These are phyloP conservation scores for Stenocarpella maydis DNA, from an alignment of 2,329 filamentous ascomycete genomes.

Conservation along the genomic window DNA sequence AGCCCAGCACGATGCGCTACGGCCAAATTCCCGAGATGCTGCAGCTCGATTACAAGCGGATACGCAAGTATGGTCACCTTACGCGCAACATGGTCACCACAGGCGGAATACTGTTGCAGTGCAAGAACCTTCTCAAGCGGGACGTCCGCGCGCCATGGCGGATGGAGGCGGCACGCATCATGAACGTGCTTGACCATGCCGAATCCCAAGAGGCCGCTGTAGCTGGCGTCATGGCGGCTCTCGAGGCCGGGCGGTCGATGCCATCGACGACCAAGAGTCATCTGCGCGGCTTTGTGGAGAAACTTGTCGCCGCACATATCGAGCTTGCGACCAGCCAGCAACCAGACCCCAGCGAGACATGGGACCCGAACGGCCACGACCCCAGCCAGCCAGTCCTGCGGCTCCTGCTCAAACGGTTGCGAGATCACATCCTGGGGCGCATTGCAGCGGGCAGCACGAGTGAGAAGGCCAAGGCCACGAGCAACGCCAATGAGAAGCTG, in stretches of 20 bases:
- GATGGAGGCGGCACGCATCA: slow-evolving; percentile 74
- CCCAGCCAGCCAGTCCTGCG: slow-evolving; percentile 67
- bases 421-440: slow-evolving; percentile 70
- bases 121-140: slow-evolving; percentile 84
- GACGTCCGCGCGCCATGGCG: slow-evolving; percentile 83
- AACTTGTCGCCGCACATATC: slow-evolving; percentile 60
- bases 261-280: slow-evolving; percentile 68
- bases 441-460: slow-evolving; percentile 71
- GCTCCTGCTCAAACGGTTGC: slow-evolving; percentile 72
- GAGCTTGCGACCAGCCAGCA: slow-evolving; percentile 43
- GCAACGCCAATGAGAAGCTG: slow-evolving; percentile 73
- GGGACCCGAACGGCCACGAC: slow-evolving; percentile 43
- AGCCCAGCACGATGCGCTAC: slow-evolving; percentile 62
- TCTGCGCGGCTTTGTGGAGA: slow-evolving; percentile 64
- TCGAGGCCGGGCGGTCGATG: slow-evolving; percentile 71
- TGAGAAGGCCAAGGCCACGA: slow-evolving; percentile 75
- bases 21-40: slow-evolving; percentile 77
- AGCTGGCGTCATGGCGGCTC: slow-evolving; percentile 68
- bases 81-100: slow-evolving; percentile 74
- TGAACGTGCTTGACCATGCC: slow-evolving; percentile 69
- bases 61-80: slow-evolving; percentile 63
- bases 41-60: slow-evolving; percentile 71
- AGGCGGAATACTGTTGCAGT: slow-evolving; percentile 78
- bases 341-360: slow-evolving; percentile 27
- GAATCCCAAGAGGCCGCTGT: slow-evolving; percentile 62